A percentile compares a stretch with the other conserved stretches of the same genome.
Conservation (phyloP, 345 rosid genomes). For the Ceriops tagal region DNA sequence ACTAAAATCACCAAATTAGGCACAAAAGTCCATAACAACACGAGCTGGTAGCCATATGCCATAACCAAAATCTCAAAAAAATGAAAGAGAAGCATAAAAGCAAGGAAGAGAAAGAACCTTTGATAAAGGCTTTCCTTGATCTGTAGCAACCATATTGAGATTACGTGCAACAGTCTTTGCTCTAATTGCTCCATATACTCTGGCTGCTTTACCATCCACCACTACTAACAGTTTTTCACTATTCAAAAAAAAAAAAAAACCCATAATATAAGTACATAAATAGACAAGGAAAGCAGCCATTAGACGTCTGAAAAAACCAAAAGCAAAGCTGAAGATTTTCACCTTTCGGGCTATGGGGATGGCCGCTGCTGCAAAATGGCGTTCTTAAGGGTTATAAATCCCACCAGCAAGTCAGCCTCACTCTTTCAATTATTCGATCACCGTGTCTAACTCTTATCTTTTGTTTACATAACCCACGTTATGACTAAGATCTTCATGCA, state of each 20-base stretch:
- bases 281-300: neutral
- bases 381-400: conserved; percentile 1
- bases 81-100: neutral
- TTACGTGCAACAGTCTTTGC: conserved; percentile 81
- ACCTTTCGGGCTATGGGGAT: conserved; percentile 32
- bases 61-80: too few species aligned
- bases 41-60: too few species aligned
- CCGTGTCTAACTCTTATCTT: too few species aligned
- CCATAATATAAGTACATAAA: neutral
- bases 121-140: conserved; percentile 78
- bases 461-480: too few species aligned
- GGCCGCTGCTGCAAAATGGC: conserved; percentile 23
- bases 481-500: too few species aligned
- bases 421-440: too few species aligned
- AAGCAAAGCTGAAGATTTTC: neutral
- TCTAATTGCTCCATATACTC: conserved; percentile 81
- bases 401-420: too few species aligned
- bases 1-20: neutral
- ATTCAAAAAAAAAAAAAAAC: conserved; percentile 21
- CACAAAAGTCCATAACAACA: too few species aligned
- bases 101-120: conserved; percentile 43
- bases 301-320: neutral
- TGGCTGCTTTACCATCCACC: conserved; percentile 98
- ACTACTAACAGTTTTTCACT: conserved; percentile 60
- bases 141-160: conserved; percentile 62